Base-by-base conservation (phyloP, 148 eudicot genomes). In the Tetragonia tetragonoides region DNA sequence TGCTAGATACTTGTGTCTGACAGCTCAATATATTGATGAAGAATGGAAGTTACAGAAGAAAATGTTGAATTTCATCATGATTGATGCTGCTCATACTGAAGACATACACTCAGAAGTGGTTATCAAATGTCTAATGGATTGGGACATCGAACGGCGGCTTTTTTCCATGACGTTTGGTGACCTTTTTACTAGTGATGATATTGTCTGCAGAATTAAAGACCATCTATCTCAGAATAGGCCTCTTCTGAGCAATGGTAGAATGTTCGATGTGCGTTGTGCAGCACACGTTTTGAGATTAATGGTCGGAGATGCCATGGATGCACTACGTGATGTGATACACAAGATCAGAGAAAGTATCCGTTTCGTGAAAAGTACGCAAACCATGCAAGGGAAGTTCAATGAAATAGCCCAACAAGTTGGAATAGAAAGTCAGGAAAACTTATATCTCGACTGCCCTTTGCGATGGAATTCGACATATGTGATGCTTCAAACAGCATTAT, bases 161-260 rank as follows among this genome's bases (percentile, higher is more conserved):
- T 95, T 95, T 84, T 89, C 97, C 37, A 86, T 95, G 89, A 89
- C 97, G 59, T 90, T 95, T 70, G 95, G 95, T 79, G 92, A 91
- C 77, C 89, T 85, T 82, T 89, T 83, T 68, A 85, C 86, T 16
- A 81, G 87, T 74, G 96, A 93, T 66, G 88, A 87, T 60, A 83
- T 93, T 69, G 90, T 89, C 40, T 85, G 73, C 64, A 93, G 85
- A 82, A 87, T 92, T 34, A 91, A 89, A 72, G 90, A 90, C 44
- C 93, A 92, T 88, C 85, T 92, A 17, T 88, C 97, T 75, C 97
- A 95, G 80, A 95, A 88, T 84, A 91, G 86, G 78, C 99, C 97
- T 66, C 93, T 95, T 74, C 79, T 95, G 75, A 89, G 83, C 75
- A 86, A 79, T 66, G 93, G 97, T 63, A 87, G 89, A 82, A 67